Percentiles rank a stretch among this genome's conserved stretches.
These are phyloP conservation scores for Stentor coeruleus DNA, from an alignment of 73 alveolate species.

Conservation along the genomic window DNA sequence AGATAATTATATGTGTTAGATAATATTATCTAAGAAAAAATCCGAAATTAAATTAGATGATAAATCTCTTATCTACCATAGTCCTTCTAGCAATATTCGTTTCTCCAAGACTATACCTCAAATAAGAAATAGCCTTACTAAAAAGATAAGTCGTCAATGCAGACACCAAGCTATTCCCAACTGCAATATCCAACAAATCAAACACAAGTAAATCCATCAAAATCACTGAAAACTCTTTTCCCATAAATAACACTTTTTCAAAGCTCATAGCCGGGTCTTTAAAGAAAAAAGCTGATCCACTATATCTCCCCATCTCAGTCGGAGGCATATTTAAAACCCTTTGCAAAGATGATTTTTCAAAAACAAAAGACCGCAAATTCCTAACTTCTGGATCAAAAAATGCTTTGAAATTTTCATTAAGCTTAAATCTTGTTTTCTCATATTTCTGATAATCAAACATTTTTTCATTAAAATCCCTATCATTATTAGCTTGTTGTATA, in stretches of 20 bases:
- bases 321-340: conserved; percentile 82
- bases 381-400: conserved; percentile 61
- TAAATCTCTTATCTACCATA: conserved; percentile 71
- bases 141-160: conserved; percentile 63
- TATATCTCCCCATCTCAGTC: conserved; percentile 40
- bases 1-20: too few relatives aligned
- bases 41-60: conserved; percentile 56
- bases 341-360: conserved; percentile 49
- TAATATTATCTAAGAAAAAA: too few relatives aligned
- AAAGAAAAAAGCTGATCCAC: conserved; percentile 65
- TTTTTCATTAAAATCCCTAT: conserved; percentile 40
- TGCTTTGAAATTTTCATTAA: conserved; percentile 56
- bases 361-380: conserved; percentile 47
- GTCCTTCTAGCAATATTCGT: conserved; percentile 70
- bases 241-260: conserved; percentile 64
- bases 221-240: conserved; percentile 68
- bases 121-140: conserved; percentile 45
- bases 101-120: conserved; percentile 61
- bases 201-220: conserved; percentile 59
- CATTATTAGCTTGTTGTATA: conserved; percentile 43
- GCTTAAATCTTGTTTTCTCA: conserved; percentile 51
- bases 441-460: conserved; percentile 35
- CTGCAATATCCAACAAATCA: conserved; percentile 45
- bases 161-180: conserved; percentile 49
- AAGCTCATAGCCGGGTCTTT: conserved; percentile 68